Evolutionary conservation across 176 grass and related monocot genomes (phyloP).

Genomic region (Bromus sterilis): DNA sequence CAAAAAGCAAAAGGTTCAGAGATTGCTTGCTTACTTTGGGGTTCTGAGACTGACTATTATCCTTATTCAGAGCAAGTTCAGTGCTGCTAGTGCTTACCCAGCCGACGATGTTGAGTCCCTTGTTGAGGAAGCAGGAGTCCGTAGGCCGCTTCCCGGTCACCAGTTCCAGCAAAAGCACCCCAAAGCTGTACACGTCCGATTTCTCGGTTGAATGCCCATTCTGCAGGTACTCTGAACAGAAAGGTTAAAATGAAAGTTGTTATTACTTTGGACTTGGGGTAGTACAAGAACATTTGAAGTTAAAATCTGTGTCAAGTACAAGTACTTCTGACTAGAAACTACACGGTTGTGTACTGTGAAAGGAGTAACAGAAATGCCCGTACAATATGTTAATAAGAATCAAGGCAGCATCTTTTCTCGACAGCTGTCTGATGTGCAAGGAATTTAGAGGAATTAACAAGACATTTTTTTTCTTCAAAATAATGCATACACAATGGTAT

Average conservation of each 20-base stretch:
- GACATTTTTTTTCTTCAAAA: not conserved
- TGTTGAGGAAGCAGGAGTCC: constrained; percentile 70
- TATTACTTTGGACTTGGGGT: not conserved
- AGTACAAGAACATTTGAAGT: not conserved
- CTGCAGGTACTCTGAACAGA: constrained; percentile 74
- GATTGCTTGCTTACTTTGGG: not conserved
- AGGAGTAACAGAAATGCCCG: not conserved
- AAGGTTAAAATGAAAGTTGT: constrained; percentile 5
- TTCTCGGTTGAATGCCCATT: constrained; percentile 82
- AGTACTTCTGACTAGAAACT: not conserved
- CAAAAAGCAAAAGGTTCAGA: not conserved
- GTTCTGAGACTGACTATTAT: too few relatives aligned
- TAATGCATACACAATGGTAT: not conserved
- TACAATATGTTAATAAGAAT: not conserved
- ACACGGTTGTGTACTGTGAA: too few relatives aligned
- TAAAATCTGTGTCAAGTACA: not conserved
- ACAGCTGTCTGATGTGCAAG: too few relatives aligned
- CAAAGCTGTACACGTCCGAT: constrained; percentile 89
- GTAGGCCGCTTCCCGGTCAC: constrained; percentile 92
- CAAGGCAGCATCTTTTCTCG: too few relatives aligned
- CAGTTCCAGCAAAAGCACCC: constrained; percentile 79
- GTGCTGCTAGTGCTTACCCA: constrained; percentile 58
- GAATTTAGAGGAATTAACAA: not conserved
- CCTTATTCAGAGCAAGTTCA: too few relatives aligned
- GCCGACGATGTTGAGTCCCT: constrained; percentile 91